Base-by-base conservation (phyloP, 75 land plant species). In the Chamaecyparis obtusa region DNA sequence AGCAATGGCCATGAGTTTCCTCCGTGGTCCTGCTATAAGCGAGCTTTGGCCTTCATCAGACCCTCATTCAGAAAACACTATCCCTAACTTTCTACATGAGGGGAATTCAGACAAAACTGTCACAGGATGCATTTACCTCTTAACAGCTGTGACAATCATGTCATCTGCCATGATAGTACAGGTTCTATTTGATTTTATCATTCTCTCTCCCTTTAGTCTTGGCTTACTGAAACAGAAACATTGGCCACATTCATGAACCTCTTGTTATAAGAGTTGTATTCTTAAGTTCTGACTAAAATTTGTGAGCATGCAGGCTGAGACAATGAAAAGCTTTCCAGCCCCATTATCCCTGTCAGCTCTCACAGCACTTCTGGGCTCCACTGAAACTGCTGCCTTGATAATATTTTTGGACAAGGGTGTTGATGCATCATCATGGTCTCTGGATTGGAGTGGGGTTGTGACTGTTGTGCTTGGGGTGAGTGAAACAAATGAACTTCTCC, bases 1-100 rank as follows among this genome's bases (percentile, higher is more conserved):
- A 35, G 95, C 94, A 17, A 32, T 91, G 19, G 64, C 88, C 15
- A 94, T 93, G 91, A 91, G 94, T 90, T 76, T 93, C 82, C 32
- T 92, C 57, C 90, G 85, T n/a, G 86, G 90, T 69, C 48, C 89
- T 43, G 15, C 77, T 3, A 16, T 84, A 43, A n/a, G 46, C 10
- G 36, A 46, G 5, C 86, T 37, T 41, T 64, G 74, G 41, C 0
- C 24, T 57, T 85, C 41, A 27, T 2, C 36, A 67, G 3, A 57
- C 17, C 6, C 64, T 57, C 27, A 17, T 21, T 19, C 64, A 57
- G 1, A 71, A n/a, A 72, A 48, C 35, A 72, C 41, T 35, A 2
- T 83, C 64, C 39, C 86, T 32, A 48, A 55, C 43, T 49, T 54
- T 54, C 15, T 32, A 64, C 15, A 72, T 0, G 24, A 83, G 64